Percentiles rank a stretch among this genome's conserved stretches.
These are phyloP conservation scores for Penicillium sumatraense DNA, from an alignment of 2,329 filamentous ascomycete genomes.

Conservation along the genomic window DNA sequence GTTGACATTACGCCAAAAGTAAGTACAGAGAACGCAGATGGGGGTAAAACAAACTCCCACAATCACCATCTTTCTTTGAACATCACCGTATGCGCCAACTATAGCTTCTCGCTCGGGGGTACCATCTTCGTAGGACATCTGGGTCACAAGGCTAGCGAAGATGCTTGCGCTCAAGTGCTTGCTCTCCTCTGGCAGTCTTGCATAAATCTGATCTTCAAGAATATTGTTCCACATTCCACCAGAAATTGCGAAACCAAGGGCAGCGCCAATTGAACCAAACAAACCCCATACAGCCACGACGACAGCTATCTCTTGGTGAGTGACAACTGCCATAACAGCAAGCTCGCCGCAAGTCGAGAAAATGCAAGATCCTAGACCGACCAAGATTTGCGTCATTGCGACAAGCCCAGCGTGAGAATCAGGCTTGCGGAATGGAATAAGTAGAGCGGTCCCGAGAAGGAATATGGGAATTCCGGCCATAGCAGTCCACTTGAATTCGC, in stretches of 20 bases:
- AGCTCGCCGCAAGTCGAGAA: slow-evolving; percentile 9
- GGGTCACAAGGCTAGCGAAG: slow-evolving; percentile 12
- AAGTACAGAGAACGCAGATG: slow-evolving; percentile 13
- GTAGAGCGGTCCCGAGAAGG: slow-evolving; percentile 8
- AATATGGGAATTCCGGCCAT: slow-evolving; percentile 13
- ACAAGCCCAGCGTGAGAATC: slow-evolving; percentile 10
- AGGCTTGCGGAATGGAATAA: slow-evolving; percentile 9
- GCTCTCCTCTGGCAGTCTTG: slow-evolving; percentile 6
- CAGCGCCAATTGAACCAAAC: slow-evolving; percentile 10
- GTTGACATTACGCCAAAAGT: slow-evolving; percentile 14
- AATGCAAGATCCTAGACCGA: slow-evolving; percentile 9
- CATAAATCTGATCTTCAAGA: background rate
- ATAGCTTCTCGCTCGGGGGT: slow-evolving; percentile 50
- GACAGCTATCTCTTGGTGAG: slow-evolving; percentile 12
- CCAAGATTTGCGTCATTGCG: slow-evolving; percentile 11
- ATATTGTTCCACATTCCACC: slow-evolving; percentile 17
- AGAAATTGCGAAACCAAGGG: slow-evolving; percentile 9
- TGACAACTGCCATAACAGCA: slow-evolving; percentile 13
- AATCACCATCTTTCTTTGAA: slow-evolving; percentile 51
- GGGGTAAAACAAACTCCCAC: slow-evolving; percentile 29
- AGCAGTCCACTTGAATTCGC: slow-evolving; percentile 14
- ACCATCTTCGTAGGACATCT: slow-evolving; percentile 44
- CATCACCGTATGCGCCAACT: slow-evolving; percentile 52
- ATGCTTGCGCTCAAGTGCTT: slow-evolving; percentile 10
- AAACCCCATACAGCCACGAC: slow-evolving; percentile 11